Percentiles rank a stretch among this genome's conserved stretches.
phyloP scores from a whole-genome alignment of 495 filamentous ascomycete genomes.

The Rostrohypoxylon terebratum region DNA sequence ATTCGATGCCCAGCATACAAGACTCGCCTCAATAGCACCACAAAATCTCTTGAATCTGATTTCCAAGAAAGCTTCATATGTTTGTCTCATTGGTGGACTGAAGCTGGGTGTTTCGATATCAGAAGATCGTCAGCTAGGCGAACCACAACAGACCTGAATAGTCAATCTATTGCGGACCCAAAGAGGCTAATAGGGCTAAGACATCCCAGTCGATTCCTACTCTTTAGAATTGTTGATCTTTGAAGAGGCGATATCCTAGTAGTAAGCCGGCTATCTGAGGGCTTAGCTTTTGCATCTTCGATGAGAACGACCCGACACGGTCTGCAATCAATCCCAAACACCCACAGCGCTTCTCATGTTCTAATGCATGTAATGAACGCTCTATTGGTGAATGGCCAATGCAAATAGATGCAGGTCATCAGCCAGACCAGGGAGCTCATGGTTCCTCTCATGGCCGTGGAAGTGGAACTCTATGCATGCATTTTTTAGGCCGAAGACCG shows the following conservation, averaged over 20 bases:
- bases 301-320: conserved; percentile 15
- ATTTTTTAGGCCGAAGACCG: conserved; percentile 12
- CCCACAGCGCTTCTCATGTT: neutral
- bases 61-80: neutral
- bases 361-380: conserved; percentile 17
- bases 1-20: neutral
- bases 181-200: neutral
- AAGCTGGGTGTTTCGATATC: neutral
- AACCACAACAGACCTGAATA: neutral
- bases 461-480: conserved; percentile 27
- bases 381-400: neutral
- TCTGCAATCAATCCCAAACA: neutral
- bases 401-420: conserved; percentile 5
- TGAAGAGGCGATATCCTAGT: neutral
- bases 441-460: conserved; percentile 13
- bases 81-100: neutral
- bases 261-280: neutral
- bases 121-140: neutral
- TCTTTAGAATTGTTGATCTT: neutral
- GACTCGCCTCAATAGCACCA: neutral
- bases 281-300: conserved; percentile 5
- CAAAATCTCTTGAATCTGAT: neutral
- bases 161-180: neutral
- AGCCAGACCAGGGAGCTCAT: neutral
- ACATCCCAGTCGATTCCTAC: neutral